Evolutionary conservation across 371 early-diverging fungal genomes (phyloP).

Genomic region (Rhizopus sp.): DNA sequence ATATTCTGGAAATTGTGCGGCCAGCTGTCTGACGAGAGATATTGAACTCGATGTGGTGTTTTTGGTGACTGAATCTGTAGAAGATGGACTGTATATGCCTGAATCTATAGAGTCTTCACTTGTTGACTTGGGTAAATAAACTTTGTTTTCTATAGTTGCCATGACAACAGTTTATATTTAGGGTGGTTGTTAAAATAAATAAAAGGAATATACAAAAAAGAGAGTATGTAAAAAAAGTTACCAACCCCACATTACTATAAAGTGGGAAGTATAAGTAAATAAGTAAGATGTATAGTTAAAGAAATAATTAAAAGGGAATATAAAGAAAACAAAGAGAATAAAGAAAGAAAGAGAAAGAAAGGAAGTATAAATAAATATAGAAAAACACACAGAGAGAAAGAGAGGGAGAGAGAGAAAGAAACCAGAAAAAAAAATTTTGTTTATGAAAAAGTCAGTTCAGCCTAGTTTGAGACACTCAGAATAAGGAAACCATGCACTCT

Average conservation of each 20-base stretch:
- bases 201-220: not conserved
- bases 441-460: too few species aligned
- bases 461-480: too few species aligned
- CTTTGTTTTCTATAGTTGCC: slow-evolving; percentile 5
- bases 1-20: slow-evolving; percentile 40
- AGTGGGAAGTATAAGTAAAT: not conserved
- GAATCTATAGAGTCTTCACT: slow-evolving; percentile 30
- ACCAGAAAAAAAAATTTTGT: too few species aligned
- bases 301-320: not conserved
- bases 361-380: not conserved
- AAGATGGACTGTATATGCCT: slow-evolving; percentile 27
- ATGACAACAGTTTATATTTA: not conserved
- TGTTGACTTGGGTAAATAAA: slow-evolving; percentile 15
- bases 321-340: not conserved
- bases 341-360: not conserved
- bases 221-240: slow-evolving; percentile 9
- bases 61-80: slow-evolving; percentile 8
- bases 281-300: not conserved
- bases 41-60: slow-evolving; percentile 33
- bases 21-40: slow-evolving; percentile 42
- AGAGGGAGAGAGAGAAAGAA: too few species aligned
- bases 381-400: too few species aligned
- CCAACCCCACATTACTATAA: slow-evolving; percentile 21
- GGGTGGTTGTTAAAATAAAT: not conserved
- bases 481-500: too few species aligned